Conservation (phyloP, 345 rosid species). For the Hibiscus mutabilis region DNA sequence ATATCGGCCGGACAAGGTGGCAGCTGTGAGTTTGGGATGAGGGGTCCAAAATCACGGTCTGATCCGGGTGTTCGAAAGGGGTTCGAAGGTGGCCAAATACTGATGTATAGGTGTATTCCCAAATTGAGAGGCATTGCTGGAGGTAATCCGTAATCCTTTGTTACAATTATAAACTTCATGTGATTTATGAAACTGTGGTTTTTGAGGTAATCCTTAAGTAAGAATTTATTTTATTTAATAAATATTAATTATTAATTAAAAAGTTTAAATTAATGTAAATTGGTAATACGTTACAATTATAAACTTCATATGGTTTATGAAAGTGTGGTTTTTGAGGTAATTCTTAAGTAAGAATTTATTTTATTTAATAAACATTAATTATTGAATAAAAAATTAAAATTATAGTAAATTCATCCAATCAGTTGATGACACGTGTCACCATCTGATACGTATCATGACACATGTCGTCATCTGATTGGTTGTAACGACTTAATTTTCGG, state of each 20-base stretch:
- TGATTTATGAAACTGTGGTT: not conserved
- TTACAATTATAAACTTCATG: not conserved
- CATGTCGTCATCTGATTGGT: too few relatives aligned
- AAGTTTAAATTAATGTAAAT: too few relatives aligned
- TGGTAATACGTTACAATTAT: constrained; percentile 27
- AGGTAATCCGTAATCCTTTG: constrained; percentile 42
- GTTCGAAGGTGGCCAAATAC: constrained; percentile 91
- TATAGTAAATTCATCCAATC: too few relatives aligned
- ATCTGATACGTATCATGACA: too few relatives aligned
- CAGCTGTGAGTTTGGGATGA: constrained; percentile 94
- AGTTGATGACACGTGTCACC: too few relatives aligned
- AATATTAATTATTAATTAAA: too few relatives aligned
- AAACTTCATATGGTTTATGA: not conserved
- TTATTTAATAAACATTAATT: too few relatives aligned
- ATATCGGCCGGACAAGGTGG: constrained; percentile 84
- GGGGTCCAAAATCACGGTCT: constrained; percentile 90
- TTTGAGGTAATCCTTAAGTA: not conserved
- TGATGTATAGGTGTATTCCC: constrained; percentile 82
- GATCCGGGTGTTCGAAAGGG: constrained; percentile 88
- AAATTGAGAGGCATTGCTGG: constrained; percentile 37
- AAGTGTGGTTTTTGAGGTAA: not conserved
- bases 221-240: too few relatives aligned
- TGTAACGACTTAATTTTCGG: too few relatives aligned
- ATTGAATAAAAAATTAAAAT: too few relatives aligned
- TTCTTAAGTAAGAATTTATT: too few relatives aligned